These are phyloP conservation scores for Poa annua DNA, from an alignment of 176 grass and related monocot genomes.

Conservation along the genomic window DNA sequence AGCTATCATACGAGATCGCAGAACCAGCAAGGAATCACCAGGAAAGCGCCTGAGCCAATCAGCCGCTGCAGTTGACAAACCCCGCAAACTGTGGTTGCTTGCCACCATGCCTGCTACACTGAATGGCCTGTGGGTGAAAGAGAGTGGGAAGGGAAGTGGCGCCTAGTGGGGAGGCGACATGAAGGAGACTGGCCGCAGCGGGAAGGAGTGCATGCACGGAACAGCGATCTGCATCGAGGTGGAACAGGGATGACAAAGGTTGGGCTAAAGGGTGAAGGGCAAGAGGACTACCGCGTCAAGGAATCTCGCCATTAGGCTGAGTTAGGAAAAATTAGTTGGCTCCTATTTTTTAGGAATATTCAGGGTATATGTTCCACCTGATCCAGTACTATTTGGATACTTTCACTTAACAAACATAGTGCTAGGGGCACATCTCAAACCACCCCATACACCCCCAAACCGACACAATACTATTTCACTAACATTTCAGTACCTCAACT, in stretches of 20 bases:
- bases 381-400: not conserved
- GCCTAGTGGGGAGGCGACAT: not conserved
- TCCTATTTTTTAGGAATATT: not conserved
- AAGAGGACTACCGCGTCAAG: not conserved
- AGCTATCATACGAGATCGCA: not conserved
- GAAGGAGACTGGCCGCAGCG: not conserved
- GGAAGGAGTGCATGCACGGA: not conserved
- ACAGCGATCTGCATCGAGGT: not conserved
- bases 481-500: not conserved
- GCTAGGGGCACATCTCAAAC: not conserved
- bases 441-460: not conserved
- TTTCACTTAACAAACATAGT: not conserved
- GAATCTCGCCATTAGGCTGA: not conserved
- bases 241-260: not conserved
- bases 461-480: not conserved
- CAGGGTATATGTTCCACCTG: not conserved
- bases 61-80: not conserved
- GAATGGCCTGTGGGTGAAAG: not conserved
- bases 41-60: not conserved
- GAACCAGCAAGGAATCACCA: not conserved
- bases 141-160: not conserved
- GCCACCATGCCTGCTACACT: not conserved
- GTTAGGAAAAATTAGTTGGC: not conserved
- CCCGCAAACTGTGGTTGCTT: not conserved
- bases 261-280: not conserved